Evolutionary conservation across 2,329 filamentous ascomycete genomes (phyloP), one percentile per base, ranked within the genome.

Genomic region (Trichoderma sp.): DNA sequence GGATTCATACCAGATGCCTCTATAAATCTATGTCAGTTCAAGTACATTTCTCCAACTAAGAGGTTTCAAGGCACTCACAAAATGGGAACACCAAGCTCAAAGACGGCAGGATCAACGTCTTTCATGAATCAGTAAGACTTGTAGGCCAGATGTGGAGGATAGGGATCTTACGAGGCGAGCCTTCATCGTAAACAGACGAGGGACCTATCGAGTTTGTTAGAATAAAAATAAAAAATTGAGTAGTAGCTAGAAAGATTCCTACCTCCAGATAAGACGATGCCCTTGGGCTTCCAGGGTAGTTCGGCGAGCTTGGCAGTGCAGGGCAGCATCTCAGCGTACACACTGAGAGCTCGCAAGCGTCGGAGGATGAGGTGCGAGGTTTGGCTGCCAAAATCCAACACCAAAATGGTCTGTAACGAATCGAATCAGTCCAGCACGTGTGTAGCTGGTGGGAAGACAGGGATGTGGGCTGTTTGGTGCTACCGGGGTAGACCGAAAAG

Each of bases 231-330:
- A 24, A 51, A 51, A 24, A 51, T 51, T n/a, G 49, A 14, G 49
- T 21, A 16, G 24, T 28, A n/a, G 5, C n/a, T n/a, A 46, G 43
- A 46, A 21, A 10, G 18, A 46, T 46, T 11, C 43, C 43, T 10
- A 46, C 43, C 43, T 68, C 82, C 82, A 37, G 77, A 79, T 8
- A 83, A 70, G 68, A 97, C 91, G 72, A 98, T 89, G 73, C 94
- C 95, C 77, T 91, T 91, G 24, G 95, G 95, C 77, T 89, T 93
- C 83, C 87, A 97, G 56, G 84, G 77, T 34, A 97, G 85, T 69
- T 96, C 91, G 7, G 87, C 83, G 28, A 97, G 81, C 83, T 94
- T 94, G 74, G 90, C 89, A 64, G 90, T 96, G 81, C 93, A 97
- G 30, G 92, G 91, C 55, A 96, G 87, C 90, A 97, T 91, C 82